Evolutionary conservation across 208 protist genomes (phyloP).

Genomic region (Leishmania major): DNA sequence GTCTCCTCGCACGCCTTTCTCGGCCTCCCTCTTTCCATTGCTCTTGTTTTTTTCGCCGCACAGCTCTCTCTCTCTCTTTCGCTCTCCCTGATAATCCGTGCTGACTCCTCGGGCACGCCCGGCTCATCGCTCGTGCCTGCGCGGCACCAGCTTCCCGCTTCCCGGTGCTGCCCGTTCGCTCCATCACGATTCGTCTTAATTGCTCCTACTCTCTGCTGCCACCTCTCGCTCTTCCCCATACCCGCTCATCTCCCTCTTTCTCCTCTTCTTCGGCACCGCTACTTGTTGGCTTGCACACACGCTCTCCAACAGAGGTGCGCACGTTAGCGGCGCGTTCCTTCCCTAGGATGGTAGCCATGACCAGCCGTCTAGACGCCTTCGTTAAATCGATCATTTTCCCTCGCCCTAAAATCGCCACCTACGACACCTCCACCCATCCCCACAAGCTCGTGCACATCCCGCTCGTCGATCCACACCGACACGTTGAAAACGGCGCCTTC

Average conservation of each 20-base stretch:
- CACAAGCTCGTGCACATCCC: slow-evolving; percentile 67
- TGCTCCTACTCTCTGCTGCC: neutral
- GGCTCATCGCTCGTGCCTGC: neutral
- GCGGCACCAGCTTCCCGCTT: neutral
- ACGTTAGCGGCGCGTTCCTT: neutral
- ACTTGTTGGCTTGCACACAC: neutral
- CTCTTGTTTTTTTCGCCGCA: too few species aligned
- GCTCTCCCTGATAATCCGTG: neutral
- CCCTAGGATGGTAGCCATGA: slow-evolving; percentile 23
- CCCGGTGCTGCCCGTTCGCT: neutral
- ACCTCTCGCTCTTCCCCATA: neutral
- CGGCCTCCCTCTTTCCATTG: neutral
- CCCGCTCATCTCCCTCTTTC: neutral
- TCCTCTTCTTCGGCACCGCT: neutral
- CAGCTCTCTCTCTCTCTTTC: too few species aligned
- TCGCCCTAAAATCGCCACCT: slow-evolving; percentile 59
- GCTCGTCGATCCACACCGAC: slow-evolving; percentile 46
- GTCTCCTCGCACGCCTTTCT: neutral
- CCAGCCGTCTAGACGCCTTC: slow-evolving; percentile 59
- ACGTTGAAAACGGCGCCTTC: slow-evolving; percentile 57
- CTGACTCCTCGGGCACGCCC: neutral
- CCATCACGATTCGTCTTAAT: neutral
- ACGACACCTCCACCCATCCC: slow-evolving; percentile 47
- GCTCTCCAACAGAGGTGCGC: neutral
- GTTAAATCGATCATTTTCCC: slow-evolving; percentile 80